Evolutionary conservation across 2,329 filamentous ascomycete species (phyloP), one percentile per base, ranked within the genome.

Genomic region (Passalora sequoiae): DNA sequence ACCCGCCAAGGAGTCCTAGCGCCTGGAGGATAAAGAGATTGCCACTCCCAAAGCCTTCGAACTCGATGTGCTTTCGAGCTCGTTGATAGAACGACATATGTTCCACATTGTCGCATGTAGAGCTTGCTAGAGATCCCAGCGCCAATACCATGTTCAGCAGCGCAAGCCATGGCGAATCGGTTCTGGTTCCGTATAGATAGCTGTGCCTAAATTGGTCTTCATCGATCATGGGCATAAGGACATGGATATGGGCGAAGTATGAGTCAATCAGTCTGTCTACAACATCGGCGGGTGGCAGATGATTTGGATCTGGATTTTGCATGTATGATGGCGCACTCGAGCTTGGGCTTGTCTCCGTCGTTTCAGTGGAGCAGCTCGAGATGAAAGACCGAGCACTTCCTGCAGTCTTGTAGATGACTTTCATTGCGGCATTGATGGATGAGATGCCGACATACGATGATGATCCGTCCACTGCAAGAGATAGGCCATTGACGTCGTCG

Each of bases 191-290:
- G 27, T 60, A 60, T 2, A 60, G 49, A 43, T 57, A 63, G 16
- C 52, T 58, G 33, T 60, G 53, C 43, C 58, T 57, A 33, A 63
- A 62, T 12, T 55, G 47, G 13, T 61, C 56, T 38, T 63, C 60
- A 30, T 63, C 60, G 8, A 63, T 46, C 56, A 63, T 60, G 2
- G 60, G 60, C 60, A 63, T 62, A 31, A 61, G 48, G 4, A 56
- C 51, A 36, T 63, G 60, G 5, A 61, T 50, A 17, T 58, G 57
- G 3, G 44, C 46, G 29, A 63, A 63, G 42, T 63, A 63, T 1
- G 59, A 54, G 13, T 63, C 59, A 17, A 62, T 57, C 1, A 61
- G 47, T 16, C 46, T 51, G 25, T 58, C 53, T 4, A 54, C 60
- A 19, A 61, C 39, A 25, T 60, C 60, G 5, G 57, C 49, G 4